Evolutionary conservation across 2,329 filamentous ascomycete species (phyloP), one percentile per base, ranked within the genome.

Genomic region (Ophiocordyceps camponoti-saundersi): DNA sequence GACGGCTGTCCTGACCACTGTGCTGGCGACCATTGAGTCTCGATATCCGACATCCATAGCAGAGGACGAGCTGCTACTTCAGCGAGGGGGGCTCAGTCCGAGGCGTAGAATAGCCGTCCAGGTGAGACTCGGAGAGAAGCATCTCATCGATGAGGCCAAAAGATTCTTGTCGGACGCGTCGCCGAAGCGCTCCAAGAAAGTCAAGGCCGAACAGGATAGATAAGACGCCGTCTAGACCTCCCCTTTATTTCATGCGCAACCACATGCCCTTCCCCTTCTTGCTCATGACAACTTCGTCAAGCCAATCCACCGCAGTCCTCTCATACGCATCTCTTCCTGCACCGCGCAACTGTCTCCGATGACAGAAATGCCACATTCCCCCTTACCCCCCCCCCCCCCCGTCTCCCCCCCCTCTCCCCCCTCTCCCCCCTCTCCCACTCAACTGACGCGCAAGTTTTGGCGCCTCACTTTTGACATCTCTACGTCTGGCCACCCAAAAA

Each of bases 61-160:
- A 1, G 59, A 69, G 39, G 69, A 73, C 30, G 56, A 63, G 45
- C 48, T 55, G n/a, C 52, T 70, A 0, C 55, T 72, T 20, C 49
- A 56, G 12, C 48, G 48, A 2, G 49, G 53, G 6, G 52, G 52
- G 15, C 48, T 68, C 7, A 51, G 51, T 3, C 54, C 63, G 29
- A 64, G 72, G 45, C 59, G 60, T 15, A 66, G 63, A 42, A 83
- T 84, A 78, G 84, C 84, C 0, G 56, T 79, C 21, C 65, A 74
- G 45, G 81, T 88, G 34, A 73, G 85, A 49, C 62, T 80, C 3
- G 85, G 84, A 15, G 85, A 90, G 62, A 87, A 87, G 60, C 70
- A 71, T 53, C 66, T 89, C 6, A 57, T 88, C 22, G 62, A 68
- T 47, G 70, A 77, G 55, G 68, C 78, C 1, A 67, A 73, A 49